Evolutionary conservation across 345 rosid species (phyloP), one percentile per base, ranked within the genome.

Genomic region (Rhodomyrtus tomentosa): DNA sequence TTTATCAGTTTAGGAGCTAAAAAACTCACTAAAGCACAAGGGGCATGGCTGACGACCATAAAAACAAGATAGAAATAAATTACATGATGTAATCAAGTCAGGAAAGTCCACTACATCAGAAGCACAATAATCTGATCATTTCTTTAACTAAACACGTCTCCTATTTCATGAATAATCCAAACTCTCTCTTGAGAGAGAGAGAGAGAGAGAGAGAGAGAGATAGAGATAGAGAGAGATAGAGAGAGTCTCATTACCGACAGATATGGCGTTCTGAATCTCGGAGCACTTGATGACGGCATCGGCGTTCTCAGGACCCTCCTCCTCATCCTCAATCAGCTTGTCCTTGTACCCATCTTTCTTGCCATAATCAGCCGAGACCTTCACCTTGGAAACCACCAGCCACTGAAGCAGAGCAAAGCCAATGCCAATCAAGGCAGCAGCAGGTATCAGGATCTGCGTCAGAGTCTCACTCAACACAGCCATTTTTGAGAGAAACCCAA

Each of bases 201-300:
- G 10, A 1, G 73, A 27, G 68, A 2, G 74, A 7, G 49, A 42
- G n/a, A 21, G 50, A 42, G 51, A 84, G 83, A 80, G 59, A 81
- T 10, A 15, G 50, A 85, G n/a, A n/a, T n/a, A 16, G 74, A 18
- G 48, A 1, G 9, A 45, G 49, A 22, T 6, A 1, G 73, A 27
- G 27, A 53, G 81, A 40, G 86, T n/a, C 50, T 72, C 82, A 89
- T 89, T 80, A 93, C 95, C 96, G 55, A 88, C 87, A 84, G 96
- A 92, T 86, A 93, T 93, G 87, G 96, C 95, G 83, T 84, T 86
- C 89, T 93, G 96, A 81, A 93, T 93, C 88, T 93, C 96, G 32
- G 95, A 90, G 88, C 93, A 91, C 89, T 93, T 93, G 89, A 89
- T 89, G 18, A 90, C 73, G 81, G 83, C 88, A 82, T 91, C 96